These are phyloP conservation scores for Xylaria sp. DNA, from an alignment of 2,329 filamentous ascomycete genomes.

Conservation along the genomic window DNA sequence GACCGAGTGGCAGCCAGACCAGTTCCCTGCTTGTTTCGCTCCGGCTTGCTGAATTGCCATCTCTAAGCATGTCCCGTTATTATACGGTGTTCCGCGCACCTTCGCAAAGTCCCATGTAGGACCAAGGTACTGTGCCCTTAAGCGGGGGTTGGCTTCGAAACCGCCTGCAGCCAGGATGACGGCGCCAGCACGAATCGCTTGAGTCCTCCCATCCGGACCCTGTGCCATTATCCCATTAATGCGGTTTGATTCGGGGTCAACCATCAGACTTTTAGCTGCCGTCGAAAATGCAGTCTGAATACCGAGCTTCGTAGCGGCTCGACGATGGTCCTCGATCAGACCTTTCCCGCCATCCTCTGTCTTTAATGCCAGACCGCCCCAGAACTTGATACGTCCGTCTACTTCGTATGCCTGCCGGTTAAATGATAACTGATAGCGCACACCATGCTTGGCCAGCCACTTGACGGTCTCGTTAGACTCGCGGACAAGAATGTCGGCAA, in stretches of 20 bases:
- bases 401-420: conserved; percentile 7
- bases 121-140: conserved; percentile 8
- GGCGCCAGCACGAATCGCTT: conserved; percentile 4
- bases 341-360: conserved; percentile 12
- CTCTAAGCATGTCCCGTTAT: conserved; percentile 4
- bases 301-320: conserved; percentile 1
- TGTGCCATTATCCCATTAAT: not conserved
- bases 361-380: conserved; percentile 4
- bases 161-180: conserved; percentile 6
- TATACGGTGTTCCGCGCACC: conserved; percentile 7
- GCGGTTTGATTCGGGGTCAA: not conserved
- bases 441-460: conserved; percentile 4
- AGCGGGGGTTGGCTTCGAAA: conserved; percentile 5
- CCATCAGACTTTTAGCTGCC: not conserved
- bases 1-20: conserved; percentile 7
- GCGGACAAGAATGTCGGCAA: not conserved
- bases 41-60: conserved; percentile 12
- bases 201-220: not conserved
- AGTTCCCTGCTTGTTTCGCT: conserved; percentile 5
- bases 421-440: conserved; percentile 9
- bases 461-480: conserved; percentile 1
- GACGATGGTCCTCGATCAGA: conserved; percentile 6
- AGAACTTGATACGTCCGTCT: conserved; percentile 11
- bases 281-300: not conserved
- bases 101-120: conserved; percentile 14